phyloP scores from a whole-genome alignment of 257 asterid species.

The Solanum acaule region DNA sequence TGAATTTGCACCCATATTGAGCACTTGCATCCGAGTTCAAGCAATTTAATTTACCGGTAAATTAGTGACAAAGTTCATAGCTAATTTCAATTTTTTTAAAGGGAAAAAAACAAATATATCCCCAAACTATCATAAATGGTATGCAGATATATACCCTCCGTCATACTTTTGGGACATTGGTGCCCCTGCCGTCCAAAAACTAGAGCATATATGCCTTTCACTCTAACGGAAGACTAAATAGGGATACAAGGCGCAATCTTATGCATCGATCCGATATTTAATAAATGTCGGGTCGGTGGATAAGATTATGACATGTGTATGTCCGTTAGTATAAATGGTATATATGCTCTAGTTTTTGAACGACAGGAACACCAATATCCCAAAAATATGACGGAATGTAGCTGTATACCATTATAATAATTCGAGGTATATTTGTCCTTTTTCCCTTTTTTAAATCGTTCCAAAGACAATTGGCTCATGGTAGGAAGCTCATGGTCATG shows the following conservation, averaged over 20 bases:
- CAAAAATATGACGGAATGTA: too few relatives aligned
- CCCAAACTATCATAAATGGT: too few relatives aligned
- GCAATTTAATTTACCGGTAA: background rate
- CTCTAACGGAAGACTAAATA: too few relatives aligned
- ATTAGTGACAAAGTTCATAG: background rate
- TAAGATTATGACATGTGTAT: background rate
- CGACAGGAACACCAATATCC: fast-evolving
- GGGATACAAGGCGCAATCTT: fast-evolving
- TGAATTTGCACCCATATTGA: background rate
- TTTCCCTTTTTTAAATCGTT: background rate
- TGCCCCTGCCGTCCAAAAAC: too few relatives aligned
- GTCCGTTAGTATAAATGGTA: background rate
- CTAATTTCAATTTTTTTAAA: background rate
- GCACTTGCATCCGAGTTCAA: fast-evolving
- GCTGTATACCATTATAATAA: fast-evolving
- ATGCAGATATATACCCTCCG: too few relatives aligned
- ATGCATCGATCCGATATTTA: background rate
- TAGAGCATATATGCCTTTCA: too few relatives aligned
- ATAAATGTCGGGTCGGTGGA: background rate
- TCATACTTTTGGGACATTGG: too few relatives aligned
- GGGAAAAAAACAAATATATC: too few relatives aligned
- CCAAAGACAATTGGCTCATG: background rate
- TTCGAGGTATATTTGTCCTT: fast-evolving
- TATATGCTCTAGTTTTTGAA: too few relatives aligned
- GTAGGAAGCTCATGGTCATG: background rate